These are phyloP conservation scores for Mucuna pruriens DNA, from an alignment of 306 rosid genomes.

Conservation along the genomic window DNA sequence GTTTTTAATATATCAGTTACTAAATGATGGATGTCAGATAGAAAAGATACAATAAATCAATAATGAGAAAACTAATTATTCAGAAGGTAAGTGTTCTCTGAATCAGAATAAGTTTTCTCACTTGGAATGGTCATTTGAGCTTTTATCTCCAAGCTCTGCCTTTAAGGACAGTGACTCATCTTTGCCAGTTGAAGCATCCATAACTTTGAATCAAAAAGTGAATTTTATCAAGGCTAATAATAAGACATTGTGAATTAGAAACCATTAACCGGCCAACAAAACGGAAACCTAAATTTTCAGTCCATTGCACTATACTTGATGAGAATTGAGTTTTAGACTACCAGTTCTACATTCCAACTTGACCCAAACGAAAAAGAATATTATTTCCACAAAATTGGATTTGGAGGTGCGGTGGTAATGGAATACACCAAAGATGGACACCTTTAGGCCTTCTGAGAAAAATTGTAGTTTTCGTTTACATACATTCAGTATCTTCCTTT, in stretches of 20 bases:
- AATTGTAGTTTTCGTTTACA: background rate
- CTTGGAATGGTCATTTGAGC: slow-evolving; percentile 49
- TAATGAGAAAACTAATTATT: background rate
- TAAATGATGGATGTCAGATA: slow-evolving; percentile 29
- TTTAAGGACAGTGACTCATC: slow-evolving; percentile 42
- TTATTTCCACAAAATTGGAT: background rate
- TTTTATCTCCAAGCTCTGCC: slow-evolving; percentile 46
- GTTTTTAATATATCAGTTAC: slow-evolving; percentile 6
- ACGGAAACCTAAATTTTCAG: slow-evolving; percentile 20
- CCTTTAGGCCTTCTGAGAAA: background rate
- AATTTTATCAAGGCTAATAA: slow-evolving; percentile 39
- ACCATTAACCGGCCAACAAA: slow-evolving; percentile 22
- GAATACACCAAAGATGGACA: background rate
- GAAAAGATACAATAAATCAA: slow-evolving; percentile 18
- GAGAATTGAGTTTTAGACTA: background rate
- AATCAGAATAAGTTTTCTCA: slow-evolving; percentile 41
- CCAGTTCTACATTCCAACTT: background rate
- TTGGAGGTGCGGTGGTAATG: background rate
- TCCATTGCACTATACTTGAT: background rate
- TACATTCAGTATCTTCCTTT: background rate
- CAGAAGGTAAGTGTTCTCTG: slow-evolving; percentile 7
- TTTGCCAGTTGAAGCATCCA: slow-evolving; percentile 46
- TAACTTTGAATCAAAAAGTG: slow-evolving; percentile 42
- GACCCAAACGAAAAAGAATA: background rate
- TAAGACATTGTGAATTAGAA: background rate